phyloP scores from a whole-genome alignment of 208 protist species.

The Lotmaria passim region DNA sequence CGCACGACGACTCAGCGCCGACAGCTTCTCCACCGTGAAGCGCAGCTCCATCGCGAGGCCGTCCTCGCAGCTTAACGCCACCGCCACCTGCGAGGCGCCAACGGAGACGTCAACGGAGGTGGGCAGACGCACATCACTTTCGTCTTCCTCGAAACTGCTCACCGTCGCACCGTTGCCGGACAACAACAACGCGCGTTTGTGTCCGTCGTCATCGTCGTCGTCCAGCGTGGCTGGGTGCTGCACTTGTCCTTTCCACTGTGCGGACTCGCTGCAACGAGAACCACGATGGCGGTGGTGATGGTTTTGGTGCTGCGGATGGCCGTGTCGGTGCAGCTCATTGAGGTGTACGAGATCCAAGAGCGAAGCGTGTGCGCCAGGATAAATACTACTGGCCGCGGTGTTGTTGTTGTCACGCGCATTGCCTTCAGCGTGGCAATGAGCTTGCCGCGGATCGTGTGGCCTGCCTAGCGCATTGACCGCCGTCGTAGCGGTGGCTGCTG shows the following conservation, averaged over 20 bases:
- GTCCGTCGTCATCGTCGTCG: neutral
- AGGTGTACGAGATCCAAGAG: conserved; percentile 7
- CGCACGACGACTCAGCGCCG: conserved; percentile 19
- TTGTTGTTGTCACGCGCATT: neutral
- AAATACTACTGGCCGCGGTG: neutral
- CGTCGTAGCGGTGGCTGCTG: neutral
- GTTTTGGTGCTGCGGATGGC: too few relatives aligned
- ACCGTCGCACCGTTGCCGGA: too few relatives aligned
- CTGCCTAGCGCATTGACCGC: neutral
- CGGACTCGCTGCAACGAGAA: neutral
- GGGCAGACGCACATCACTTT: conserved; percentile 41
- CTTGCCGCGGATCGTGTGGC: neutral
- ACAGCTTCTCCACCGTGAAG: conserved; percentile 33
- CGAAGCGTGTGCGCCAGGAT: conserved; percentile 9
- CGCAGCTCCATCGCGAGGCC: conserved; percentile 75
- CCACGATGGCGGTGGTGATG: neutral
- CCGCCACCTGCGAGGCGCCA: conserved; percentile 36
- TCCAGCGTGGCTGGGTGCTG: neutral
- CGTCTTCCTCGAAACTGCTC: neutral
- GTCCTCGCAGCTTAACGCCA: conserved; percentile 68
- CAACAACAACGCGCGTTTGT: too few relatives aligned
- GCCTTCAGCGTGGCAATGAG: neutral
- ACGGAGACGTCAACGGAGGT: conserved; percentile 73
- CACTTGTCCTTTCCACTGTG: neutral
- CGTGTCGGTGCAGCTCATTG: neutral